Percentiles rank a stretch among this genome's conserved stretches.
phyloP scores from a whole-genome alignment of 2,329 filamentous ascomycete genomes.

The Fusarium denticulatum region DNA sequence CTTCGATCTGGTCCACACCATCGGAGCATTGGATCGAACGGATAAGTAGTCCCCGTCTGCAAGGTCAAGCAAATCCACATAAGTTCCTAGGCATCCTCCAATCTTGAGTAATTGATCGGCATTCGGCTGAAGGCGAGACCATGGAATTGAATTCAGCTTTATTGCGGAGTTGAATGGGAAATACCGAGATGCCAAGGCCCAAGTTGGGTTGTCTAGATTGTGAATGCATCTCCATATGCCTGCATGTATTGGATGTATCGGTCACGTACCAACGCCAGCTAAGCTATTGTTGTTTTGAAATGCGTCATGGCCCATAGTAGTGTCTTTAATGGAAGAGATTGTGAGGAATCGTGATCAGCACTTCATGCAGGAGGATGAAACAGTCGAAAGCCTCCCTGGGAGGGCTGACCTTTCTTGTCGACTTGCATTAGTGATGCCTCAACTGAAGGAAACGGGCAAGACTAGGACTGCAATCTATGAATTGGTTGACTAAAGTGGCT shows the following conservation, averaged over 20 bases:
- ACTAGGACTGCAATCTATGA: background rate
- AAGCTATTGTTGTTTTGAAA: background rate
- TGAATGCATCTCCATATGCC: background rate
- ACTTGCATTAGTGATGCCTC: constrained; percentile 11
- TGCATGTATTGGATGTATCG: constrained; percentile 13
- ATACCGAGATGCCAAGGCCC: background rate
- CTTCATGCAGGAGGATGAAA: constrained; percentile 13
- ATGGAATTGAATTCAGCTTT: background rate
- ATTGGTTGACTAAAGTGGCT: constrained; percentile 13
- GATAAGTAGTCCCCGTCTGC: background rate
- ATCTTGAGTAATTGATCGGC: background rate
- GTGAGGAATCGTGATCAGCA: constrained; percentile 2
- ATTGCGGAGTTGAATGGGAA: constrained; percentile 2
- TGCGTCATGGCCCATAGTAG: background rate
- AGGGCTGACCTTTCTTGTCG: background rate
- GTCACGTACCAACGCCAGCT: background rate
- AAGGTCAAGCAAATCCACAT: background rate
- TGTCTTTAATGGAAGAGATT: constrained; percentile 1
- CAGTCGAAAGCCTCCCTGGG: constrained; percentile 3
- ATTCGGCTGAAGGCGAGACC: background rate
- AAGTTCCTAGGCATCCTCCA: background rate
- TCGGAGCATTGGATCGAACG: background rate
- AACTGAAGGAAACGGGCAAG: constrained; percentile 5
- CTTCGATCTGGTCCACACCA: background rate
- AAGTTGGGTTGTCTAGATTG: background rate